Conservation (phyloP, 1,284 basidiomycete genomes). For the Cutaneotrichosporon sp. region DNA sequence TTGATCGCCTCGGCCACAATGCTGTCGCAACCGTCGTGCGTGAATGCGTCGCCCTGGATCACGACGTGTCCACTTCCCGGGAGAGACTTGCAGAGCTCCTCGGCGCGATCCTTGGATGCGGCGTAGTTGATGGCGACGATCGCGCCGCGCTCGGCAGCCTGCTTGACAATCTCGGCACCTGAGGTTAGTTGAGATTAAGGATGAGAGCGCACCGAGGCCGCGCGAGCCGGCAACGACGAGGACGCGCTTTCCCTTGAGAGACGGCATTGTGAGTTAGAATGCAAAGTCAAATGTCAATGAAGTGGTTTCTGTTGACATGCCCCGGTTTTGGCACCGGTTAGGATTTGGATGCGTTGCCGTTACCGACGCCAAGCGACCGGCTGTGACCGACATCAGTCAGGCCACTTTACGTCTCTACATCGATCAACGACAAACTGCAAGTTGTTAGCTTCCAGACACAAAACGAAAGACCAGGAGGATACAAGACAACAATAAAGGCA, state of each 20-base stretch:
- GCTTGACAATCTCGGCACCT: constrained; percentile 27
- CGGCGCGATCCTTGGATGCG: constrained; percentile 24
- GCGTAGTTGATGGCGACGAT: constrained; percentile 33
- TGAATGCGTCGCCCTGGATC: constrained; percentile 32
- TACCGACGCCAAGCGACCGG: not conserved
- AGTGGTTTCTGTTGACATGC: not conserved
- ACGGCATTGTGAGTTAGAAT: constrained; percentile 14
- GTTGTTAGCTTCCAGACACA: too few relatives aligned
- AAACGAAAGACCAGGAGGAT: not conserved
- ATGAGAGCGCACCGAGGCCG: constrained; percentile 25
- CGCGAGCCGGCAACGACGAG: constrained; percentile 33
- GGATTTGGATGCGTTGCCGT: not conserved
- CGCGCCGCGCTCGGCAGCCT: constrained; percentile 27
- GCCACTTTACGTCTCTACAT: not conserved
- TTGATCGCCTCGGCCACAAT: constrained; percentile 21
- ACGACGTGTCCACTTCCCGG: constrained; percentile 25
- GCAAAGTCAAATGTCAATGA: not conserved
- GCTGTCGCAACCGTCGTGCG: constrained; percentile 22
- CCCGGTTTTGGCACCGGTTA: not conserved
- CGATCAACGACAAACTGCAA: not conserved
- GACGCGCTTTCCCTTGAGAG: constrained; percentile 27
- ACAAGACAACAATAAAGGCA: too few relatives aligned
- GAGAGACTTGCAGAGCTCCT: constrained; percentile 23
- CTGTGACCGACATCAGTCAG: not conserved
- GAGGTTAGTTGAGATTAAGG: not conserved